Conservation (phyloP, 305 asterid genomes). For the Ruellia speciosa region DNA sequence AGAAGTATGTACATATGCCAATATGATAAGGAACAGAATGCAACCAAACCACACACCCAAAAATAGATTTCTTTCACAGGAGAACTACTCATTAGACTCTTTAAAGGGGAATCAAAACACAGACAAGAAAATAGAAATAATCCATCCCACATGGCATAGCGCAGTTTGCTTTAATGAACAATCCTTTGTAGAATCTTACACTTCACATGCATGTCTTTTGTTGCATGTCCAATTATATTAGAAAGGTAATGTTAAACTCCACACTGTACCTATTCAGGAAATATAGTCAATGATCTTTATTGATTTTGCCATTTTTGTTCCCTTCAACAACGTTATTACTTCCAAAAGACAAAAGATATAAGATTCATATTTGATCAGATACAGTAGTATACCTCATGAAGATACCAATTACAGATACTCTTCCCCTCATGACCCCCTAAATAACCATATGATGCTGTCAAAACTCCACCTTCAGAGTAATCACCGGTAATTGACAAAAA, state of each 20-base stretch:
- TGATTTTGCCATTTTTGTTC: not conserved
- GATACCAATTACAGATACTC: slow-evolving; percentile 78
- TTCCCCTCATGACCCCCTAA: slow-evolving; percentile 97
- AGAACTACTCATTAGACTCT: not conserved
- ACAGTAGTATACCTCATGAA: slow-evolving; percentile 59
- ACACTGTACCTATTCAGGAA: not conserved
- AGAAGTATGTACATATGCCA: not conserved
- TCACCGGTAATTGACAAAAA: slow-evolving; percentile 92
- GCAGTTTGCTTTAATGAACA: slow-evolving; percentile 2
- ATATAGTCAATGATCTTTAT: slow-evolving; percentile 12
- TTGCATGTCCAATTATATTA: not conserved
- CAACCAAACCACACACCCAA: slow-evolving; percentile 1
- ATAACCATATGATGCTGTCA: slow-evolving; percentile 96
- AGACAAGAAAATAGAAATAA: slow-evolving; percentile 4
- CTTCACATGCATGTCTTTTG: slow-evolving; percentile 15
- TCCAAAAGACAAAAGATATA: slow-evolving; percentile 9
- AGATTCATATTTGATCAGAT: slow-evolving; percentile 7
- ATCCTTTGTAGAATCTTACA: not conserved
- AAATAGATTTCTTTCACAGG: not conserved
- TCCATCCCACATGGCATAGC: not conserved
- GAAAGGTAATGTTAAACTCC: slow-evolving; percentile 2
- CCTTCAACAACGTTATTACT: not conserved
- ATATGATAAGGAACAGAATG: slow-evolving; percentile 6
- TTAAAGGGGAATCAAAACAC: slow-evolving; percentile 1
- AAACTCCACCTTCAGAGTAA: slow-evolving; percentile 69